Base-by-base conservation (phyloP, 345 rosid species). In the Linum trigynum region DNA sequence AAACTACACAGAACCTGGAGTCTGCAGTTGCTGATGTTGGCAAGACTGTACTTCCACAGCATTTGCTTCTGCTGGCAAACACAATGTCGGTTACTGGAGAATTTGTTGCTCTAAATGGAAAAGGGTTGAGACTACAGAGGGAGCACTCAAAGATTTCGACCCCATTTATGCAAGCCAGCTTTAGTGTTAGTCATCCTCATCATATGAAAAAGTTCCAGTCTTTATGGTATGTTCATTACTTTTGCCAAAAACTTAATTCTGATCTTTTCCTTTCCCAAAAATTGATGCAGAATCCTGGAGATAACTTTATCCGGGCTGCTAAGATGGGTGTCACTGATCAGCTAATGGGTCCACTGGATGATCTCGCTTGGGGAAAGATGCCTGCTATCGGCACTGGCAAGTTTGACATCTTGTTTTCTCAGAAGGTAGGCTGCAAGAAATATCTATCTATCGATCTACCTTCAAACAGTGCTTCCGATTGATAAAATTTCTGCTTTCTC, bases 151-250 rank as follows among this genome's bases (percentile, higher is more conserved):
- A 86, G 42, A 81, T 77, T 1, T 57, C 81, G 51, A 82, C 97
- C 16, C 92, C 97, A 5, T 88, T 94, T 66, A 77, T 83, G 78
- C 97, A 86, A 83, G 97, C 95, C 0, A 86, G 95, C 84, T 90
- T 94, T 75, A 85, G 95, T 61, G 99, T 90, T 67, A 83, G 94
- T 81, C 69, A 39, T 67, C 50, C 2, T 42, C 3, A 23, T 23
- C 32, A 4, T 39, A 55, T n/a, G 16, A 10, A 55, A 65, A 7
- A 23, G 36, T 67, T 55, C 63, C 5, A 3, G 10, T 56, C 62
- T 65, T 38, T n/a, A 14, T 12, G 40, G 51, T 58, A 61, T 39
- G 38, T 60, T 45, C 51, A 65, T 64, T 61, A 64, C 7, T 45
- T 35, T 15, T 37, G 38, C 59, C 15, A 14, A 36, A 42, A 64